A percentile compares a stretch with the other conserved stretches of the same genome.
phyloP scores from a whole-genome alignment of 306 rosid genomes.

The Begonia masoniana region DNA sequence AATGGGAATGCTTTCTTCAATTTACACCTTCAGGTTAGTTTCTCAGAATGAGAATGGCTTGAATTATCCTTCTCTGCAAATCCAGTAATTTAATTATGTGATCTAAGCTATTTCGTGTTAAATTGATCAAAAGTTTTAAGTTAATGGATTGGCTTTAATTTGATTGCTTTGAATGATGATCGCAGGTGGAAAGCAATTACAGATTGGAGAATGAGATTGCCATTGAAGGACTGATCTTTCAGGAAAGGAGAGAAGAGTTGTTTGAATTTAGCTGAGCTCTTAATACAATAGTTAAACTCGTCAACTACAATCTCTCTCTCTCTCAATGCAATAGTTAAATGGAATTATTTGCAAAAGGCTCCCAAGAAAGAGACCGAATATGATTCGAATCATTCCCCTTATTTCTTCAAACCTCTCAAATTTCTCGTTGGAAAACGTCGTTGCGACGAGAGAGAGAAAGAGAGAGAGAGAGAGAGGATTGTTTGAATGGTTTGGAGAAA shows the following conservation, averaged over 20 bases:
- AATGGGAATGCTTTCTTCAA: conserved; percentile 37
- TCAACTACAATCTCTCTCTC: no score
- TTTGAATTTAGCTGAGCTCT: neutral
- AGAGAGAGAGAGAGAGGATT: no score
- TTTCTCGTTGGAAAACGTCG: no score
- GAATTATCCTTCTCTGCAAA: neutral
- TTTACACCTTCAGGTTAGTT: conserved; percentile 26
- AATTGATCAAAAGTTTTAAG: neutral
- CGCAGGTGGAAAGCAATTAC: neutral
- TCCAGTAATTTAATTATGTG: neutral
- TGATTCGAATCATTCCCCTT: no score
- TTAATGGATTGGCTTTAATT: neutral
- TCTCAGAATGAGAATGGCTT: neutral
- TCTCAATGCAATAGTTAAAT: no score
- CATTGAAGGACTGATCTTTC: neutral
- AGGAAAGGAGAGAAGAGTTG: neutral
- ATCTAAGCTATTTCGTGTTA: neutral
- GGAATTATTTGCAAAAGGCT: no score
- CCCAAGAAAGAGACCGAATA: no score
- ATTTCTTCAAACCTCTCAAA: no score
- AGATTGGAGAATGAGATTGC: neutral
- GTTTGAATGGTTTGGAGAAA: no score
- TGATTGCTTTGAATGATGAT: neutral
- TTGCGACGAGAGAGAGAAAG: no score
- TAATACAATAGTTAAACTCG: neutral